Evolutionary conservation across 495 filamentous ascomycete genomes (phyloP).

Genomic region (Aspergillus biplanus): DNA sequence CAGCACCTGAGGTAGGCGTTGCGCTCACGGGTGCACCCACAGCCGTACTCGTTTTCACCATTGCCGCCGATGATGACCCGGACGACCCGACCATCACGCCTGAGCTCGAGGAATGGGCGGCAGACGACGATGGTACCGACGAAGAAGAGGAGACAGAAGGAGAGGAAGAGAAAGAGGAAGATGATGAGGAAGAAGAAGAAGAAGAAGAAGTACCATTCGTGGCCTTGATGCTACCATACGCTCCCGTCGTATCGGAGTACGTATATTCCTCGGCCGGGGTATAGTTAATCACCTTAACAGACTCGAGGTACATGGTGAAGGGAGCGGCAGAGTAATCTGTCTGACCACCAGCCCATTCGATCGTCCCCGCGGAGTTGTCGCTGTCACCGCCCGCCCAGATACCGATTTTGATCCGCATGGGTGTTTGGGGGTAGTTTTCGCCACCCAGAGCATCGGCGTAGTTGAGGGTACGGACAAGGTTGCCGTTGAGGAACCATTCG

Average conservation of each 20-base stretch:
- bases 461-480: conserved; percentile 68
- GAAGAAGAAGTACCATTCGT: conserved; percentile 17
- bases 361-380: conserved; percentile 56
- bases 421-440: conserved; percentile 84
- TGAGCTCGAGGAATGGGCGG: not conserved
- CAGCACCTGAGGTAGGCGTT: not conserved
- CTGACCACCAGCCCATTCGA: conserved; percentile 74
- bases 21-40: not conserved
- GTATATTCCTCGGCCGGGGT: conserved; percentile 40
- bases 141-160: not conserved
- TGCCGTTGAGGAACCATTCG: conserved; percentile 79
- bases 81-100: not conserved
- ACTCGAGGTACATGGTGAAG: conserved; percentile 69
- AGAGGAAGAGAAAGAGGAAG: not conserved
- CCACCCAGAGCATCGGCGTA: conserved; percentile 63
- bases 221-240: conserved; percentile 37
- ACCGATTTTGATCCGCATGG: conserved; percentile 80
- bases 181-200: not conserved
- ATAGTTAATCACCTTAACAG: conserved; percentile 41
- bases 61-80: not conserved
- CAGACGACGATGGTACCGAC: not conserved
- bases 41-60: not conserved
- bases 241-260: conserved; percentile 42
- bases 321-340: conserved; percentile 69
- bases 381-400: conserved; percentile 82